A percentile compares a stretch with the other conserved stretches of the same genome.
phyloP scores from a whole-genome alignment of 2,329 filamentous ascomycete genomes.

The Paraconiothyrium brasiliense region DNA sequence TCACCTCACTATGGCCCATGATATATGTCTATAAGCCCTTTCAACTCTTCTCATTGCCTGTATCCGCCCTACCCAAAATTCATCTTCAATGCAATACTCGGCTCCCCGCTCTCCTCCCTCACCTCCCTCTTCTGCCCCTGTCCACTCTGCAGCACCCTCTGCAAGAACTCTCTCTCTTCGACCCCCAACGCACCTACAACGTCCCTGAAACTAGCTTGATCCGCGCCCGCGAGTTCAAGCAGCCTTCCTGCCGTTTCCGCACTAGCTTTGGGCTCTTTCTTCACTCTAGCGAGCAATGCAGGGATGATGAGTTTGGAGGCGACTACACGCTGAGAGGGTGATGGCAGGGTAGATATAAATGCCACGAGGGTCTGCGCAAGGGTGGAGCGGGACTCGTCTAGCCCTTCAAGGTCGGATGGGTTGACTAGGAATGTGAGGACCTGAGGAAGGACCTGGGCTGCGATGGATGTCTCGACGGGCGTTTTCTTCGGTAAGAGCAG shows the following conservation, averaged over 20 bases:
- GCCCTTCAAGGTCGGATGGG: slow-evolving; percentile 73
- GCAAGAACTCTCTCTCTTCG: slow-evolving; percentile 78
- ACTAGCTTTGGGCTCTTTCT: slow-evolving; percentile 65
- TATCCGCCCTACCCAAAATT: slow-evolving; percentile 66
- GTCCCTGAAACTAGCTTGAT: slow-evolving; percentile 76
- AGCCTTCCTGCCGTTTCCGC: slow-evolving; percentile 78
- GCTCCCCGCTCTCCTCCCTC: slow-evolving; percentile 65
- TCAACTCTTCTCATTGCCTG: too few species aligned
- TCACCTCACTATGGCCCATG: too few species aligned
- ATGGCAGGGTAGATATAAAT: slow-evolving; percentile 65
- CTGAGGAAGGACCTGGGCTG: slow-evolving; percentile 77
- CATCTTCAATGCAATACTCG: slow-evolving; percentile 94
- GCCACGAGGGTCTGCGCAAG: slow-evolving; percentile 78
- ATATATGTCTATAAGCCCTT: too few species aligned
- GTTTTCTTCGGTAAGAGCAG: slow-evolving; percentile 69
- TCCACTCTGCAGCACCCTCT: slow-evolving; percentile 78
- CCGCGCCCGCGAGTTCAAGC: slow-evolving; percentile 80
- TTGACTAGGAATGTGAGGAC: slow-evolving; percentile 78
- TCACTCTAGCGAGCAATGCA: slow-evolving; percentile 76
- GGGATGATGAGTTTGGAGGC: slow-evolving; percentile 82
- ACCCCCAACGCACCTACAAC: slow-evolving; percentile 76
- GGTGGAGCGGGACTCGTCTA: slow-evolving; percentile 76
- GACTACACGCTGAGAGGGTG: slow-evolving; percentile 49
- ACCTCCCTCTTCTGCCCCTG: slow-evolving; percentile 57
- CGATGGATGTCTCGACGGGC: slow-evolving; percentile 65